Evolutionary conservation across 768 basidiomycete genomes (phyloP).

Genomic region (Auriscalpium orientale): DNA sequence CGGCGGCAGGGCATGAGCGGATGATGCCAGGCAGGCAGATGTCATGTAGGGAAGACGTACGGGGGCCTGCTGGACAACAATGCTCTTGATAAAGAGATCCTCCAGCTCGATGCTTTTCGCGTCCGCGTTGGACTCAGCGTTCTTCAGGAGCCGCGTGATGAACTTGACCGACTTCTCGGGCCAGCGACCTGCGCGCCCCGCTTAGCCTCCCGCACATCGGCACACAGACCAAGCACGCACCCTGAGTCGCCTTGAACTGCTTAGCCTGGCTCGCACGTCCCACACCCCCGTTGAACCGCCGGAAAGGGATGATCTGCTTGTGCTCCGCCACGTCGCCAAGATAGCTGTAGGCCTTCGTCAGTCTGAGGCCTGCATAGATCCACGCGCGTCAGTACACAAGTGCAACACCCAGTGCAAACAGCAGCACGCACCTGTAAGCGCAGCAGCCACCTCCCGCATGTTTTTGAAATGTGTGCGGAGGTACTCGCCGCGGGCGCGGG

Average conservation of each 20-base stretch:
- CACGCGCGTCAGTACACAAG: slow-evolving; percentile 1
- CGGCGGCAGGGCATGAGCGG: not conserved
- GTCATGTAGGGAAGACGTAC: slow-evolving; percentile 38
- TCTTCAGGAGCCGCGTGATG: slow-evolving; percentile 91
- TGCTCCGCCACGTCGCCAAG: slow-evolving; percentile 92
- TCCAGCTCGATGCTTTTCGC: slow-evolving; percentile 93
- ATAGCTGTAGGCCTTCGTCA: slow-evolving; percentile 93
- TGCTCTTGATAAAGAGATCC: slow-evolving; percentile 91
- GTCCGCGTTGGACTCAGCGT: slow-evolving; percentile 98
- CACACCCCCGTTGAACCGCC: slow-evolving; percentile 91
- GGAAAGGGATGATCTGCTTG: slow-evolving; percentile 95
- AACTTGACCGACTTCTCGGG: slow-evolving; percentile 98
- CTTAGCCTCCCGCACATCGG: not conserved
- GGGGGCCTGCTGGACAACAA: slow-evolving; percentile 97
- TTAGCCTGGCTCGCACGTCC: slow-evolving; percentile 93
- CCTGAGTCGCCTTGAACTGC: slow-evolving; percentile 94
- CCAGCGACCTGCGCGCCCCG: slow-evolving; percentile 80
- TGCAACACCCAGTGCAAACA: not conserved
- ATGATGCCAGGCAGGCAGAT: not conserved
- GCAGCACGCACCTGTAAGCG: slow-evolving; percentile 63
- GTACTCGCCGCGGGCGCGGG: slow-evolving; percentile 92
- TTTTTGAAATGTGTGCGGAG: slow-evolving; percentile 99
- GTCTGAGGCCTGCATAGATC: slow-evolving; percentile 64
- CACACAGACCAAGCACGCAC: slow-evolving; percentile 37
- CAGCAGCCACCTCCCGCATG: slow-evolving; percentile 98